Conservation (phyloP, 2,329 filamentous ascomycete genomes). For the Pleomassaria siparia region DNA sequence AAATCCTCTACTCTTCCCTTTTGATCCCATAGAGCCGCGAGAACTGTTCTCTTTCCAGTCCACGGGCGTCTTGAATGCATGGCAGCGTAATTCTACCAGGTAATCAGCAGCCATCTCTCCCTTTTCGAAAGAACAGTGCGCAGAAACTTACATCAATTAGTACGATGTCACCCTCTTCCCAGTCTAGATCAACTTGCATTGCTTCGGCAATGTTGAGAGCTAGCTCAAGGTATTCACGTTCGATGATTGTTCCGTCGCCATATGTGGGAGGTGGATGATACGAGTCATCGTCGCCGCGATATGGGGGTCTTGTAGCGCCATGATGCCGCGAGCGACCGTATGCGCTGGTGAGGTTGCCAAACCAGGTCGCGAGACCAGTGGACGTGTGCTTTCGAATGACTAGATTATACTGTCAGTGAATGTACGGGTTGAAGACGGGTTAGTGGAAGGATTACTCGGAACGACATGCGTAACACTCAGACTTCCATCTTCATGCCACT, state of each 20-base stretch:
- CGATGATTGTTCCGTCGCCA: constrained; percentile 14
- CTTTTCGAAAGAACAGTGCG: not conserved
- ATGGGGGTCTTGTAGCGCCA: constrained; percentile 13
- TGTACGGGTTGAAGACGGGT: not conserved
- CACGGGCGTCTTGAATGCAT: constrained; percentile 16
- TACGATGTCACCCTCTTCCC: constrained; percentile 15
- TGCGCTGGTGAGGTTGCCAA: constrained; percentile 14
- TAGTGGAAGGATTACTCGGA: constrained; percentile 5
- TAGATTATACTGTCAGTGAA: not conserved
- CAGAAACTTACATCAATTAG: constrained; percentile 14
- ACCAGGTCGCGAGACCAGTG: constrained; percentile 10
- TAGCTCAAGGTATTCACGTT: constrained; percentile 12
- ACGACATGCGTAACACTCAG: constrained; percentile 17
- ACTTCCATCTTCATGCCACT: constrained; percentile 15
- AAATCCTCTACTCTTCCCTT: constrained; percentile 9
- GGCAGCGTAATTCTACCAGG: constrained; percentile 13
- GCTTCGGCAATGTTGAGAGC: constrained; percentile 12
- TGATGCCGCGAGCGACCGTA: constrained; percentile 14
- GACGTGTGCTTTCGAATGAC: constrained; percentile 15
- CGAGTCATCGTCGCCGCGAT: constrained; percentile 11
- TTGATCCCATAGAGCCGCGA: constrained; percentile 16
- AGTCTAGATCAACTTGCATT: constrained; percentile 12
- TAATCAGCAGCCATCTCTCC: not conserved
- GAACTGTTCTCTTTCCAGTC: constrained; percentile 12
- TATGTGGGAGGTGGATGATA: constrained; percentile 16